Percentiles rank a stretch among this genome's conserved stretches.
Conservation (phyloP, 805 yeast genomes). For the Sugiyamaella boreocaroliniensis region DNA sequence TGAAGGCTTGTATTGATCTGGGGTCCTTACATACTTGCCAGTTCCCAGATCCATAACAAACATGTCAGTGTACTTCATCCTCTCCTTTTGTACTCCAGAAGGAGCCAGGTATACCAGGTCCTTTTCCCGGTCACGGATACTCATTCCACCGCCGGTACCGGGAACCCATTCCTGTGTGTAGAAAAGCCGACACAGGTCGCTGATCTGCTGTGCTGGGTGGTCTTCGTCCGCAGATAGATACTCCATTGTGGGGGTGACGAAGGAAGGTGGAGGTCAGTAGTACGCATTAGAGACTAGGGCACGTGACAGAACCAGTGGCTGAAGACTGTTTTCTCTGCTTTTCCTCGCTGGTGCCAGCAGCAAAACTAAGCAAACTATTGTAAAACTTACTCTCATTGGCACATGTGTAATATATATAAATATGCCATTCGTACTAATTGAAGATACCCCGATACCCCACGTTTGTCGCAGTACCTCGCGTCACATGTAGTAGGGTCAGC, state of each 20-base stretch:
- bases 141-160: slow-evolving; percentile 95
- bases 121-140: slow-evolving; percentile 45
- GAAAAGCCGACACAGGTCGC: slow-evolving; percentile 70
- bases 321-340: too few relatives aligned
- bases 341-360: too few relatives aligned
- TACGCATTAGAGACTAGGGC: background rate
- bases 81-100: slow-evolving; percentile 92
- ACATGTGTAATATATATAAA: too few relatives aligned
- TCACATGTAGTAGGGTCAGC: background rate
- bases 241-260: background rate
- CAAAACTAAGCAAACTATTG: too few relatives aligned
- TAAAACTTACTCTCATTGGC: too few relatives aligned
- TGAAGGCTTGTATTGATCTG: slow-evolving; percentile 69
- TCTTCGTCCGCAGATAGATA: slow-evolving; percentile 39
- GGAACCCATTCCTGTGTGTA: slow-evolving; percentile 86
- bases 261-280: background rate
- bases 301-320: background rate
- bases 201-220: slow-evolving; percentile 81
- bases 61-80: slow-evolving; percentile 74
- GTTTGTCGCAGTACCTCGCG: too few relatives aligned
- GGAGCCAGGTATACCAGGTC: slow-evolving; percentile 73
- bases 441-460: too few relatives aligned
- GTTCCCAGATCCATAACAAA: slow-evolving; percentile 61
- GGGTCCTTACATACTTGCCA: slow-evolving; percentile 50
- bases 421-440: too few relatives aligned